phyloP scores from a whole-genome alignment of 2,329 filamentous ascomycete genomes.

The Geoglossum cookeanum region DNA sequence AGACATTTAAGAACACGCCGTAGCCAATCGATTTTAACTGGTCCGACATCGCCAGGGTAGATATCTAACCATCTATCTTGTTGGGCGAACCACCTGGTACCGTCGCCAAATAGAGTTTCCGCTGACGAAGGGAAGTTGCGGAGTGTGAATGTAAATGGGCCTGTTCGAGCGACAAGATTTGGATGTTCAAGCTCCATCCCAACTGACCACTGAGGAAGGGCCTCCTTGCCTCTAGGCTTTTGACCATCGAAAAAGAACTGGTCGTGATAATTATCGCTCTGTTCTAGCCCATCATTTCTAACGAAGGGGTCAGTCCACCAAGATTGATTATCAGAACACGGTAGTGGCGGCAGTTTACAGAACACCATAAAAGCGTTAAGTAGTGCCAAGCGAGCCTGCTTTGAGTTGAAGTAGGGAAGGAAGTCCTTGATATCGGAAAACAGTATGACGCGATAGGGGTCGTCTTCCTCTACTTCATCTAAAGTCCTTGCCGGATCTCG shows the following conservation, averaged over 20 bases:
- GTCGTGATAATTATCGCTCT: background rate
- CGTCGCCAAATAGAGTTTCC: slow-evolving; percentile 34
- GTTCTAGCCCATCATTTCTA: slow-evolving; percentile 21
- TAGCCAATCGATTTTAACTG: slow-evolving; percentile 28
- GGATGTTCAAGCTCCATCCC: slow-evolving; percentile 12
- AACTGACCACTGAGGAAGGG: slow-evolving; percentile 11
- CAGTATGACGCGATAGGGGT: slow-evolving; percentile 67
- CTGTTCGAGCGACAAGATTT: slow-evolving; percentile 3
- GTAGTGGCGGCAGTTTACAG: slow-evolving; percentile 39
- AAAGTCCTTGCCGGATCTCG: slow-evolving; percentile 50
- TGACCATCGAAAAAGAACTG: background rate
- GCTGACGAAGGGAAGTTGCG: slow-evolving; percentile 23
- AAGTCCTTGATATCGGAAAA: slow-evolving; percentile 54
- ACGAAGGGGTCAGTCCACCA: slow-evolving; percentile 37
- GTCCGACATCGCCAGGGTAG: slow-evolving; percentile 13
- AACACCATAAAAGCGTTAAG: slow-evolving; percentile 55
- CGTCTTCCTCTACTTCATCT: slow-evolving; percentile 58
- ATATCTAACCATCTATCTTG: slow-evolving; percentile 17
- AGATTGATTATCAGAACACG: slow-evolving; percentile 11
- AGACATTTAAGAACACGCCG: slow-evolving; percentile 38
- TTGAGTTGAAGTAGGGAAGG: slow-evolving; percentile 27
- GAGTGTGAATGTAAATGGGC: slow-evolving; percentile 19
- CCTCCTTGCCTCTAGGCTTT: background rate
- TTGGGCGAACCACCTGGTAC: slow-evolving; percentile 28
- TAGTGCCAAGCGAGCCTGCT: slow-evolving; percentile 26